These are phyloP conservation scores for Cercophora scortea DNA, from an alignment of 495 filamentous ascomycete species.

Conservation along the genomic window DNA sequence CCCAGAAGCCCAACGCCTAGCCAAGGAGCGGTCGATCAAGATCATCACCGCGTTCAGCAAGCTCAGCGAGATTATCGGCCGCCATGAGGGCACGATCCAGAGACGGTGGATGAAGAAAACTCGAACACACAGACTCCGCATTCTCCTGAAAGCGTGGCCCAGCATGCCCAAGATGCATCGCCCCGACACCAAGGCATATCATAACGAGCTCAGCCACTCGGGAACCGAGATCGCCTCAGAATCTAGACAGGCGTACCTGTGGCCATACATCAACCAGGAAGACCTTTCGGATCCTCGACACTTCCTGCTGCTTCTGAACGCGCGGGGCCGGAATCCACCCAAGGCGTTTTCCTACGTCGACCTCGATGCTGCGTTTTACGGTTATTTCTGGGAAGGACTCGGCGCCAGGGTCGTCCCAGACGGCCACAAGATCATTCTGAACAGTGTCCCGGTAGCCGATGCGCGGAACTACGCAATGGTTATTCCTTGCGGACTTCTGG, in stretches of 20 bases:
- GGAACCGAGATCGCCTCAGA: neutral
- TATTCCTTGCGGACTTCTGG: no score
- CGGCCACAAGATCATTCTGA: no score
- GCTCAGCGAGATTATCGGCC: constrained; percentile 22
- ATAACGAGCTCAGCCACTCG: constrained; percentile 10
- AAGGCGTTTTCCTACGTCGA: constrained; percentile 2
- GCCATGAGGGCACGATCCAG: constrained; percentile 38
- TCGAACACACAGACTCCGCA: constrained; percentile 26
- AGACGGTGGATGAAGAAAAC: constrained; percentile 46
- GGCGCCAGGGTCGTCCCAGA: no score
- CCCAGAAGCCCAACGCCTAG: no score
- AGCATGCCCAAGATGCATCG: constrained; percentile 41
- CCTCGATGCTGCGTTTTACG: no score
- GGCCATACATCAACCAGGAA: constrained; percentile 52
- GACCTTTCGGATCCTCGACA: constrained; percentile 38
- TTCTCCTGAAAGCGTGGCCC: constrained; percentile 39
- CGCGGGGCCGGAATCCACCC: constrained; percentile 32
- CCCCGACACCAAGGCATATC: constrained; percentile 42
- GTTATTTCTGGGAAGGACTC: no score
- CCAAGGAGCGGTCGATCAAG: no score
- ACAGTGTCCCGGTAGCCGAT: no score
- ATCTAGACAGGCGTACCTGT: constrained; percentile 26
- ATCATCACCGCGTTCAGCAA: neutral
- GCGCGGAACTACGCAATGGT: no score
- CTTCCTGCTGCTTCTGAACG: constrained; percentile 42